Evolutionary conservation across 2,329 filamentous ascomycete genomes (phyloP).

Genomic region (Aspergillus neoniger): DNA sequence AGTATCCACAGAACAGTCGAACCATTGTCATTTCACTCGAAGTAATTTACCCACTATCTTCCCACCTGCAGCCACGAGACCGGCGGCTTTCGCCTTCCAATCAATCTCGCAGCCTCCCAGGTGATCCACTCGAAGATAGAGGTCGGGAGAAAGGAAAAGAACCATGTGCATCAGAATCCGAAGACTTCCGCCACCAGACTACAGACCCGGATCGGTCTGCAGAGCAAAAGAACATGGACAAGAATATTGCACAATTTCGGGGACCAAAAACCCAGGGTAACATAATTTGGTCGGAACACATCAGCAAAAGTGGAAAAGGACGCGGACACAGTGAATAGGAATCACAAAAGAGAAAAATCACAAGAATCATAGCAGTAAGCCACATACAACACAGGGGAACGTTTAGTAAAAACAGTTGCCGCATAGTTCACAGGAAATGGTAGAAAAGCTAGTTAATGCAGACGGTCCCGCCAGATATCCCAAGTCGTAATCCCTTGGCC

Average conservation of each 20-base stretch:
- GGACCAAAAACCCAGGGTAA: constrained; percentile 25
- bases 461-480: constrained; percentile 24
- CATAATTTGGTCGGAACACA: constrained; percentile 23
- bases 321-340: not conserved
- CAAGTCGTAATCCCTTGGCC: constrained; percentile 23
- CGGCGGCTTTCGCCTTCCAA: not conserved
- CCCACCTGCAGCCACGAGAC: not conserved
- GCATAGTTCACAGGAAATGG: constrained; percentile 21
- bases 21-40: constrained; percentile 4
- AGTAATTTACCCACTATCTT: constrained; percentile 3
- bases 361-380: constrained; percentile 20
- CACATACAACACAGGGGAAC: constrained; percentile 26
- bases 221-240: constrained; percentile 15
- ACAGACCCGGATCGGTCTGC: constrained; percentile 9
- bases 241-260: constrained; percentile 26
- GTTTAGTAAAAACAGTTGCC: constrained; percentile 14
- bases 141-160: not conserved
- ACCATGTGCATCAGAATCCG: constrained; percentile 7
- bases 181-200: constrained; percentile 21
- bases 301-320: constrained; percentile 14
- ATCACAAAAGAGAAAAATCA: constrained; percentile 14
- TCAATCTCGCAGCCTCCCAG: not conserved
- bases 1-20: not conserved
- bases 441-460: constrained; percentile 25
- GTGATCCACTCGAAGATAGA: constrained; percentile 1